Evolutionary conservation across 345 rosid species (phyloP), one percentile per base, ranked within the genome.

Genomic region (Boechera stricta): DNA sequence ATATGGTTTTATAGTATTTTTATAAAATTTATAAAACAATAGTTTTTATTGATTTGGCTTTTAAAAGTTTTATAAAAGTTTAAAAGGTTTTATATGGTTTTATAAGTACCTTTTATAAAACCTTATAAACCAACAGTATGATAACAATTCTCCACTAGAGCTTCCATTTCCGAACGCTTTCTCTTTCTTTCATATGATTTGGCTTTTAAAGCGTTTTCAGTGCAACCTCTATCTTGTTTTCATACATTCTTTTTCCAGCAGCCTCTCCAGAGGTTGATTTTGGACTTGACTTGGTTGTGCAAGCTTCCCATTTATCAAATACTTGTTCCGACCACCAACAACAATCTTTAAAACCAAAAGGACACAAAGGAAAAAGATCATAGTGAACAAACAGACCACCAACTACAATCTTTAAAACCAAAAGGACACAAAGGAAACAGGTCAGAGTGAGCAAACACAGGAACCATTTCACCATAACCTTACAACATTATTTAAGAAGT

Each of bases 251-350:
- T 9, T 98, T 95, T 45, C 99, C 99, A 51, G 97, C 97, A 74
- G 98, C 98, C 90, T 95, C 99, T 92, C 98, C 0, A 97, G 99
- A 41, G 99, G 98, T 80, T 95, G 91, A 82, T 93, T 95, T 80
- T 95, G 99, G 83, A 79, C 82, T 79, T 79, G 82, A 49, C 47
- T 79, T 31, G 82, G 82, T 51, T 79, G 82, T 10, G 79, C 82
- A 3, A 79, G 82, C 74, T 79, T 79, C 74, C 82, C 82, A 16
- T 79, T 79, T 10, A 79, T 74, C 79, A 79, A 49, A 75, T 79
- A 79, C 82, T 79, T 79, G 68, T 79, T 79, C 52, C 82, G 4
- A 1, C 82, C 82, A 67, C 82, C 98, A 45, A 95, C 99, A 35
- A 95, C 99, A 72, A 95, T 95, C 99, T 95, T 87, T 82, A 75